Percentiles rank a stretch among this genome's conserved stretches.
Conservation (phyloP, 1,139 yeast genomes). For the Magnusiomyces suaveolens region DNA sequence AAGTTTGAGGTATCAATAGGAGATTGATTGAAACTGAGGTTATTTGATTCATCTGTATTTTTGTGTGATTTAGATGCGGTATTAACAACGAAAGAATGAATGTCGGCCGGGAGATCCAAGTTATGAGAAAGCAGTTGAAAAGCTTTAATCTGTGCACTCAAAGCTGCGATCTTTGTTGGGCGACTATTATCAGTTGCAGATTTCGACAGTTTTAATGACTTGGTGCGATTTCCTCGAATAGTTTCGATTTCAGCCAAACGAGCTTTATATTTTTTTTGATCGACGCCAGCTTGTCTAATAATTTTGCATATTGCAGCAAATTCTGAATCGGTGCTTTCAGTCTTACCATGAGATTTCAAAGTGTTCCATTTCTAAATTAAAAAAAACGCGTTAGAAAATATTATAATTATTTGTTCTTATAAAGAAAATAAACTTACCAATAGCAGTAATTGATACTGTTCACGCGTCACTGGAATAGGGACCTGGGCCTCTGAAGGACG, state of each 20-base stretch:
- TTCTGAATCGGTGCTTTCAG: slow-evolving; percentile 29
- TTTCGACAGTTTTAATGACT: background rate
- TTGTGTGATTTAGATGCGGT: slow-evolving; percentile 13
- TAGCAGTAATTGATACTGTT: slow-evolving; percentile 31
- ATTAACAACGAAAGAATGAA: slow-evolving; percentile 35
- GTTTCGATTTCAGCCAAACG: slow-evolving; percentile 26
- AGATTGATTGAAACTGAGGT: slow-evolving; percentile 2
- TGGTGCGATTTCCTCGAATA: background rate
- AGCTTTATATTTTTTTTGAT: slow-evolving; percentile 33
- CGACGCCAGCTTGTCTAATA: slow-evolving; percentile 27
- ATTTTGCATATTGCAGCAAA: slow-evolving; percentile 30
- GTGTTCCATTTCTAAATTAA: slow-evolving; percentile 35
- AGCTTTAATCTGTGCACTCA: slow-evolving; percentile 62
- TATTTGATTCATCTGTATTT: slow-evolving; percentile 6
- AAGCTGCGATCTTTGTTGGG: slow-evolving; percentile 39
- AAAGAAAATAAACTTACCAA: slow-evolving; percentile 23
- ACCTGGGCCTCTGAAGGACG: slow-evolving; percentile 9
- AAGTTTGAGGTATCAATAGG: slow-evolving; percentile 25
- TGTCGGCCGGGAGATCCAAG: slow-evolving; percentile 52
- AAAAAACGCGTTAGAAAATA: background rate
- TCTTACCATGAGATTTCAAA: slow-evolving; percentile 30
- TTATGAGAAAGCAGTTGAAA: slow-evolving; percentile 70
- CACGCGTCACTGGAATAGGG: slow-evolving; percentile 28
- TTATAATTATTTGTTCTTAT: background rate
- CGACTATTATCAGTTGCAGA: slow-evolving; percentile 14